phyloP scores from a whole-genome alignment of 495 filamentous ascomycete species.

The Cudoniella acicularis region DNA sequence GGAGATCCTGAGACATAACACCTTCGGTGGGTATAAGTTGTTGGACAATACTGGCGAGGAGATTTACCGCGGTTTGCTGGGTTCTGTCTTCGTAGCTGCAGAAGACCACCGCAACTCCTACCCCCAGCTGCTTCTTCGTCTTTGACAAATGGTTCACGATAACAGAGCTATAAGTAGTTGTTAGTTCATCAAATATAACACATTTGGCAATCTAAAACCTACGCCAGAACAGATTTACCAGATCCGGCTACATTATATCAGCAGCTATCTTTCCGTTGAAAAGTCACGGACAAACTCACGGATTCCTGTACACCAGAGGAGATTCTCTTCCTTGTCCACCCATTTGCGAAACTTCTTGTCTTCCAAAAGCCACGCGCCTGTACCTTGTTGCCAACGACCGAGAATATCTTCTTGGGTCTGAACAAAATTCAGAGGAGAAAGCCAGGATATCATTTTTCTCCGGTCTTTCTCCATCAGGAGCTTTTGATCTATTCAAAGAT shows the following conservation, averaged over 20 bases:
- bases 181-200: conserved; percentile 25
- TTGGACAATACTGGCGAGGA: conserved; percentile 35
- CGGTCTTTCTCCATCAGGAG: neutral
- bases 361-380: conserved; percentile 38
- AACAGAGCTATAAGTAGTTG: neutral
- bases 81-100: conserved; percentile 34
- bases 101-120: conserved; percentile 38
- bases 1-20: conserved; percentile 21
- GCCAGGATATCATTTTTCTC: conserved; percentile 18
- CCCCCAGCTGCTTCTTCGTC: conserved; percentile 18
- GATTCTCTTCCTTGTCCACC: conserved; percentile 24
- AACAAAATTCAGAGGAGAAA: conserved; percentile 26
- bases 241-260: conserved; percentile 15
- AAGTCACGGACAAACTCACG: conserved; percentile 1
- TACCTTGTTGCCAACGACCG: conserved; percentile 31
- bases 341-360: conserved; percentile 32
- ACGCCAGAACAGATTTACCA: conserved; percentile 33
- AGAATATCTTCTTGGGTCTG: conserved; percentile 34
- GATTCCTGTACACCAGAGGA: conserved; percentile 32
- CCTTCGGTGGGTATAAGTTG: conserved; percentile 30
- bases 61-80: conserved; percentile 27
- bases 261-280: neutral
- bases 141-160: neutral
- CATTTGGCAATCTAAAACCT: conserved; percentile 9
- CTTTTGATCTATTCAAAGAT: neutral